Conservation (phyloP, 805 yeast species). For the Tetrapisispora arboricola region DNA sequence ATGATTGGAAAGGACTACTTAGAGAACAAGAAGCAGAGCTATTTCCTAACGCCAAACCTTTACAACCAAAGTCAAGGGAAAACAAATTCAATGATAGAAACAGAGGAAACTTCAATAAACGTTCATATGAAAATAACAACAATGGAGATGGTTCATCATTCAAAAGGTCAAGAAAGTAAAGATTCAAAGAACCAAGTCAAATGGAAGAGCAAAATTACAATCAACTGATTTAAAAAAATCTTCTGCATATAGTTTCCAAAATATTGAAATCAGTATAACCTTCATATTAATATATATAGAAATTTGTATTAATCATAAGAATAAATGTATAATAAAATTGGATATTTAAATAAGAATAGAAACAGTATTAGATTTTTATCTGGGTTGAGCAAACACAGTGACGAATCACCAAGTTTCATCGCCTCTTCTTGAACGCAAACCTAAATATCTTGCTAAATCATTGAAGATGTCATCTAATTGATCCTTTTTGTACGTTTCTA, state of each 20-base stretch:
- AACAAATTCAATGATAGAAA: neutral
- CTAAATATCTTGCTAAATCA: slow-evolving; percentile 59
- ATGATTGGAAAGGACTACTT: slow-evolving; percentile 68
- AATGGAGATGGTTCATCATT: neutral
- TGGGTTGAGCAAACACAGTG: neutral
- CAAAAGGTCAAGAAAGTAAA: slow-evolving; percentile 1
- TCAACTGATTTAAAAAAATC: no score
- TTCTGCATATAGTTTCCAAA: no score
- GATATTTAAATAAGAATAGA: no score
- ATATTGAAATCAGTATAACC: neutral
- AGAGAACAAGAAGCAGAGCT: slow-evolving; percentile 41
- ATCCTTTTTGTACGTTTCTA: slow-evolving; percentile 31
- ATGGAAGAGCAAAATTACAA: no score
- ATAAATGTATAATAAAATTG: neutral
- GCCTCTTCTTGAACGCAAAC: slow-evolving; percentile 47
- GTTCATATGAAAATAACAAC: neutral
- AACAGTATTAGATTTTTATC: no score
- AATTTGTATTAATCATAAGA: no score
- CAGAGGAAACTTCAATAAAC: neutral
- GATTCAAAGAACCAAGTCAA: no score
- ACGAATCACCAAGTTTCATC: slow-evolving; percentile 38
- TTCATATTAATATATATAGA: no score
- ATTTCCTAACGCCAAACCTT: slow-evolving; percentile 30
- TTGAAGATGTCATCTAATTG: slow-evolving; percentile 47
- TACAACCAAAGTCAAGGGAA: slow-evolving; percentile 13